A percentile compares a stretch with the other conserved stretches of the same genome.
Conservation (phyloP, 2,329 filamentous ascomycete genomes). For the Exophiala oligosperma region DNA sequence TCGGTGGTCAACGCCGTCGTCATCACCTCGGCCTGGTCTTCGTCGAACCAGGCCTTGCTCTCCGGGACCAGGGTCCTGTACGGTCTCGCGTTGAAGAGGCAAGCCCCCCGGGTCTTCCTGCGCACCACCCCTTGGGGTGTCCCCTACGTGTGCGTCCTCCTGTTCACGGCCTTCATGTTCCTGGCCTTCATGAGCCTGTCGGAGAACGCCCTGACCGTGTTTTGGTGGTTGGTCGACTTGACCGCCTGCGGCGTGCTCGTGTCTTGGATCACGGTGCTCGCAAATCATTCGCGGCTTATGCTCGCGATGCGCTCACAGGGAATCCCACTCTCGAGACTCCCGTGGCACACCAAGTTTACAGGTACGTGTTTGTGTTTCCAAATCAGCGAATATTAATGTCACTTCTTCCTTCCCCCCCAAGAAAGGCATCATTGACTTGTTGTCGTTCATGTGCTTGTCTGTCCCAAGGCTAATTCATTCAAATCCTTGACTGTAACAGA, state of each 20-base stretch:
- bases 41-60: slow-evolving; percentile 44
- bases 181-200: slow-evolving; percentile 31
- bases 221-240: slow-evolving; percentile 64
- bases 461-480: background rate
- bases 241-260: slow-evolving; percentile 64
- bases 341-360: slow-evolving; percentile 66
- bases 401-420: too few relatives aligned
- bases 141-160: slow-evolving; percentile 27
- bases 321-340: slow-evolving; percentile 52
- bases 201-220: slow-evolving; percentile 59
- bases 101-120: slow-evolving; percentile 39
- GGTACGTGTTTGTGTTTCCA: slow-evolving; percentile 43
- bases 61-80: slow-evolving; percentile 40
- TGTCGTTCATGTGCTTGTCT: too few relatives aligned
- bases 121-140: slow-evolving; percentile 27
- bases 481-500: slow-evolving; percentile 37
- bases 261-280: slow-evolving; percentile 61
- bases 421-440: too few relatives aligned
- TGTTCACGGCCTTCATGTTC: slow-evolving; percentile 29
- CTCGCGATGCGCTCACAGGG: slow-evolving; percentile 57
- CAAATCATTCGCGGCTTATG: slow-evolving; percentile 60
- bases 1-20: slow-evolving; percentile 44
- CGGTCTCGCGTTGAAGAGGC: slow-evolving; percentile 38
- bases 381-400: too few relatives aligned
- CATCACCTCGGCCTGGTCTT: slow-evolving; percentile 43